A percentile compares a stretch with the other conserved stretches of the same genome.
These are phyloP conservation scores for Plasmodium relictum DNA, from an alignment of 169 alveolate genomes.

Conservation along the genomic window DNA sequence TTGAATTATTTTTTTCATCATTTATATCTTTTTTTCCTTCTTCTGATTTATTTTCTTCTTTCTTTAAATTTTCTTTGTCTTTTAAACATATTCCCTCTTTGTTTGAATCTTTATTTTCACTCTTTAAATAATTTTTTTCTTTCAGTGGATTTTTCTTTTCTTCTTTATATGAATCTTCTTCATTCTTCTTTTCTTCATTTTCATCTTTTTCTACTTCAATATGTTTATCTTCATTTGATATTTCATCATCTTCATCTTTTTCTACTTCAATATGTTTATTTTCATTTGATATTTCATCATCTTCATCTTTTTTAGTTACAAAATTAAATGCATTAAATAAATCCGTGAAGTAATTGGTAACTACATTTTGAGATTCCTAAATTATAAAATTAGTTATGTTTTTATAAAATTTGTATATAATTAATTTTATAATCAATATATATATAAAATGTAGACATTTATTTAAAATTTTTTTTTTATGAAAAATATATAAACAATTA, in stretches of 20 bases:
- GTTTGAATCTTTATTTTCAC: neutral
- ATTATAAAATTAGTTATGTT: neutral
- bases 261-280: neutral
- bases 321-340: constrained; percentile 55
- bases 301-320: neutral
- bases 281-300: constrained; percentile 2
- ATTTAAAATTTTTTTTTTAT: too few species aligned
- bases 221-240: neutral
- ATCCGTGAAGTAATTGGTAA: constrained; percentile 23
- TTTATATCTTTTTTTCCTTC: too few species aligned
- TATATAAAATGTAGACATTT: too few species aligned
- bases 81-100: neutral
- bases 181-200: neutral
- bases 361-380: constrained; percentile 9
- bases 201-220: neutral
- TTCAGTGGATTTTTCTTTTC: neutral
- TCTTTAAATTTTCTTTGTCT: neutral
- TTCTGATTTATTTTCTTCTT: neutral
- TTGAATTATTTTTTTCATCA: neutral
- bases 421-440: too few species aligned
- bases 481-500: too few species aligned
- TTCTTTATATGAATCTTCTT: neutral
- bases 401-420: neutral
- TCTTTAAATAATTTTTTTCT: neutral
- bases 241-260: neutral